Evolutionary conservation across 306 rosid genomes (phyloP).

Genomic region (Bauhinia variegata): DNA sequence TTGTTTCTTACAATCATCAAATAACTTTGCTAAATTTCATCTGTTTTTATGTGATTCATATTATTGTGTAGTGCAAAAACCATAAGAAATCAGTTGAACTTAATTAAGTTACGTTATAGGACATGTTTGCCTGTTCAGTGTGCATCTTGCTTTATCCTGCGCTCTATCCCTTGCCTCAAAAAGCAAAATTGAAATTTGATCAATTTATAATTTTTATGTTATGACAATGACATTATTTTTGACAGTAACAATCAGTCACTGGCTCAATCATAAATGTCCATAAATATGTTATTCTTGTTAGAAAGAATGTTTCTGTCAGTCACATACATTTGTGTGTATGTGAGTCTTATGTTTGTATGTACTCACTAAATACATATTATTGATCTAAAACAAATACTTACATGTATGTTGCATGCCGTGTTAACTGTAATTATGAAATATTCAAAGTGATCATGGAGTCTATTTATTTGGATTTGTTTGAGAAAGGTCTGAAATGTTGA

Average conservation of each 20-base stretch:
- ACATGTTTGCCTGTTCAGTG: neutral
- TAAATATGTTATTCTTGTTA: slow-evolving; percentile 16
- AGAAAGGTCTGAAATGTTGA: neutral
- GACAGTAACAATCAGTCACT: neutral
- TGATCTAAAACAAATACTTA: neutral
- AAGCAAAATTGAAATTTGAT: neutral
- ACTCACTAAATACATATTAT: neutral
- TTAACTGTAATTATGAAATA: slow-evolving; percentile 9
- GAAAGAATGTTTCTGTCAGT: neutral
- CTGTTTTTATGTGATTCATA: slow-evolving; percentile 22
- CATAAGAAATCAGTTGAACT: slow-evolving; percentile 19
- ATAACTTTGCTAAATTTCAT: neutral
- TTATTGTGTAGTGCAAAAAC: neutral
- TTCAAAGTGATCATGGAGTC: neutral
- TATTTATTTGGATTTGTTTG: neutral
- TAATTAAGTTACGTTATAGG: neutral
- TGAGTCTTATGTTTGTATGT: slow-evolving; percentile 9
- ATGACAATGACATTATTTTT: neutral
- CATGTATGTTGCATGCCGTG: slow-evolving; percentile 2
- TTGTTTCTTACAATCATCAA: slow-evolving; percentile 33
- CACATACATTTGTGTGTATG: neutral
- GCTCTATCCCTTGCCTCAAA: neutral
- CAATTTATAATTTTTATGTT: neutral
- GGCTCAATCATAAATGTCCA: neutral
- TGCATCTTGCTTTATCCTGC: neutral